phyloP scores from a whole-genome alignment of 768 basidiomycete genomes.

The Crepidotus variabilis region DNA sequence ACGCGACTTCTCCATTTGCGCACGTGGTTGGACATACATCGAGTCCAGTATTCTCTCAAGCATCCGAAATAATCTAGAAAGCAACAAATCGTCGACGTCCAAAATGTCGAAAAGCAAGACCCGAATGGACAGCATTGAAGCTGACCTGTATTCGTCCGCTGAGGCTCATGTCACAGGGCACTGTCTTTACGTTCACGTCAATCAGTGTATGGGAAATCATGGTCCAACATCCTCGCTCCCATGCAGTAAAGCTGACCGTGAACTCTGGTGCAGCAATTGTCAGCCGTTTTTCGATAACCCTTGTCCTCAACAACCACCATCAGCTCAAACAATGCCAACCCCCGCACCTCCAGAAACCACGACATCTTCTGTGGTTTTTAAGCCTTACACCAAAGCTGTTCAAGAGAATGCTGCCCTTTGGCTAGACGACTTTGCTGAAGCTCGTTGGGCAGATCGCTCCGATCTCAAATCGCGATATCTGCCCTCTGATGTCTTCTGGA shows the following conservation, averaged over 20 bases:
- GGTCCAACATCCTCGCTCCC: not conserved
- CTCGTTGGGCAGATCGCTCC: not conserved
- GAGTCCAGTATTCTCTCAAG: not conserved
- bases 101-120: too few species aligned
- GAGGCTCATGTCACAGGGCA: not conserved
- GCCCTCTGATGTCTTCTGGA: not conserved
- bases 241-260: not conserved
- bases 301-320: not conserved
- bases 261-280: not conserved
- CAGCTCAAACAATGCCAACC: not conserved
- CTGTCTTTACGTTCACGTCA: not conserved
- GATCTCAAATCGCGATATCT: not conserved
- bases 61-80: not conserved
- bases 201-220: not conserved
- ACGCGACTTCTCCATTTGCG: slow-evolving; percentile 6
- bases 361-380: not conserved
- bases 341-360: not conserved
- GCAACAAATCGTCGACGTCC: not conserved
- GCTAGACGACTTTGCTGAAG: not conserved
- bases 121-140: not conserved
- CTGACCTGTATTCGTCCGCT: not conserved
- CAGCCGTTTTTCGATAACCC: not conserved
- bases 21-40: slow-evolving; percentile 14
- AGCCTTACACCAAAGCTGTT: not conserved
- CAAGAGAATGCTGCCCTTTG: slow-evolving; percentile 1